Base-by-base conservation (phyloP, 208 protist genomes). In the Leishmania gerbilli region DNA sequence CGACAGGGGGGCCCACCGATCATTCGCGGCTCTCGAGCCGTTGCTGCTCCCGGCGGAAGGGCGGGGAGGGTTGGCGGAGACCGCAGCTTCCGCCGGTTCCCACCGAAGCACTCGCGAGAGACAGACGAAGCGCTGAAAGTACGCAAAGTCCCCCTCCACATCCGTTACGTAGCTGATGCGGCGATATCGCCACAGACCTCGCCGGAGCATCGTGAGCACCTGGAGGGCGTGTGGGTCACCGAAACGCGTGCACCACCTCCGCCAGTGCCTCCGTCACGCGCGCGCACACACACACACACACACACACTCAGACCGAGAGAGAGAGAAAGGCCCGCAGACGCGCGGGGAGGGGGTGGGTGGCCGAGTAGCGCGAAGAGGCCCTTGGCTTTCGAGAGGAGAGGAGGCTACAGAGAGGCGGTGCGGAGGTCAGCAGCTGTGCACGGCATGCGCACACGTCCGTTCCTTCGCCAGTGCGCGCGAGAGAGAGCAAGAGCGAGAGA, bases 91-190 rank as follows among this genome's bases (percentile, higher is more conserved):
- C 3, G 60, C 55, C 56, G 55, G 74, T 58, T 84, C 79, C 79
- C 79, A 83, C 71, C 51, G 64, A 49, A 85, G 40, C 31, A 85
- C 82, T 58, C 82, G 82, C 15, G 82, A 85, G 65, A 88, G 56
- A 34, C 84, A 80, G 7, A 94, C 85, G 71, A 92, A 97, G 19
- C 89, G 87, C 67, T 92, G 72, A 71, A 96, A 95, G 87, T 97
- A 98, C 9, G 74, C 79, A 42, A 97, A 82, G 80, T 96, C 89
- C 58, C 96, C 96, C 71, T 98, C 96, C 8, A 98, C 87, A 83
- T 98, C 96, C 13, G 96, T 98, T 40, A 98, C 11, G 81, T 93
- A 98, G 55, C 85, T 85, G 24, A 92, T 90, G 5, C 86, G 83
- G 27, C 79, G 84, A 58, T 37, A 81, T 3, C 84, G 34, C 1